Conservation (phyloP, 176 grass and related monocot genomes). For the Oryza glumipatula region DNA sequence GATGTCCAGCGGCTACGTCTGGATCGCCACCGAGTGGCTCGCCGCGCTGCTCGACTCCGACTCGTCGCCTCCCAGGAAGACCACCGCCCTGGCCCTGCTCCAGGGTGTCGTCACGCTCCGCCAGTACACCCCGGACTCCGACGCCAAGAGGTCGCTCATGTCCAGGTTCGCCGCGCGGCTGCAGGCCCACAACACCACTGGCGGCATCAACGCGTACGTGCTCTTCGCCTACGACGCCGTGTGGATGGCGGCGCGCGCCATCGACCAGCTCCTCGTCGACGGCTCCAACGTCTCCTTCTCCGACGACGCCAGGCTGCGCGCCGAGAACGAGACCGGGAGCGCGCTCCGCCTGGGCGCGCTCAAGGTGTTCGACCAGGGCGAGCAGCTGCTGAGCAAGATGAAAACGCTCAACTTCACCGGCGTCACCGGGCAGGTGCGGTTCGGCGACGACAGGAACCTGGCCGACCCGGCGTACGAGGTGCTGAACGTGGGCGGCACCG, state of each 20-base stretch:
- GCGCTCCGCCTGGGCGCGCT: conserved; percentile 58
- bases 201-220: conserved; percentile 58
- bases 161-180: conserved; percentile 29
- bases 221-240: conserved; percentile 82
- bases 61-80: neutral
- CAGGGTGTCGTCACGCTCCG: conserved; percentile 79
- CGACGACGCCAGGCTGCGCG: conserved; percentile 45
- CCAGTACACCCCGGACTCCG: conserved; percentile 66
- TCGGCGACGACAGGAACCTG: conserved; percentile 42
- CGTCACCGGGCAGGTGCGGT: conserved; percentile 65
- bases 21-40: conserved; percentile 94
- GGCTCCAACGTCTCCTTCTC: conserved; percentile 69
- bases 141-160: conserved; percentile 54
- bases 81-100: conserved; percentile 21
- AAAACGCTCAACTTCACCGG: conserved; percentile 69
- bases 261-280: conserved; percentile 61
- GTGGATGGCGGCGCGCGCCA: conserved; percentile 72
- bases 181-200: neutral
- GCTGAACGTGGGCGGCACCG: conserved; percentile 76
- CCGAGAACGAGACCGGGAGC: conserved; percentile 40
- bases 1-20: conserved; percentile 71
- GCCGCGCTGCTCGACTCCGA: conserved; percentile 60
- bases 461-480: conserved; percentile 67
- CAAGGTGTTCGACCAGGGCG: conserved; percentile 61
- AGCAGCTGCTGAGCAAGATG: conserved; percentile 54